These are phyloP conservation scores for Calocybe cyanea DNA, from an alignment of 768 basidiomycete genomes.

Conservation along the genomic window DNA sequence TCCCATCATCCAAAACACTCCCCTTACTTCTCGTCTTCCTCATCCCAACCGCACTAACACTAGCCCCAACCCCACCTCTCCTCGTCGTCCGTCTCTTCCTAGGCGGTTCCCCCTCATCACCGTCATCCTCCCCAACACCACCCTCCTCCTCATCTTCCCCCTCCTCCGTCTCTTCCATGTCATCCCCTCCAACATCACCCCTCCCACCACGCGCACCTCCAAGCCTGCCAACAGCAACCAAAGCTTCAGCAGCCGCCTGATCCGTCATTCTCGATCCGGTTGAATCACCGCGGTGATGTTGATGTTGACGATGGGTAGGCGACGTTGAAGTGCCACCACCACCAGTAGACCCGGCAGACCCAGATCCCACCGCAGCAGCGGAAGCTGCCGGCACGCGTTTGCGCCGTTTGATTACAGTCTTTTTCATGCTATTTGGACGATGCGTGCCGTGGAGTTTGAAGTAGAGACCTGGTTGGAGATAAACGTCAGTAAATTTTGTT, in stretches of 20 bases:
- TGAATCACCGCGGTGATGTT: not conserved
- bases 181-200: conserved; percentile 25
- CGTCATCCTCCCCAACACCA: conserved; percentile 39
- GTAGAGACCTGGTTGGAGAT: conserved; percentile 68
- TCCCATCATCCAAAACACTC: conserved; percentile 8
- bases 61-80: conserved; percentile 16
- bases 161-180: conserved; percentile 12
- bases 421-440: conserved; percentile 98
- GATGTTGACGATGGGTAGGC: not conserved
- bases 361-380: conserved; percentile 17
- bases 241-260: conserved; percentile 85
- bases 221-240: conserved; percentile 74
- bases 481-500: conserved; percentile 15
- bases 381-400: conserved; percentile 96
- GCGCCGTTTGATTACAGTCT: conserved; percentile 96
- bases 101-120: conserved; percentile 41
- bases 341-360: too few relatives aligned
- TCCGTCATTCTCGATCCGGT: conserved; percentile 49
- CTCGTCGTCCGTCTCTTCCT: conserved; percentile 56
- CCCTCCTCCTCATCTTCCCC: conserved; percentile 44
- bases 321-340: too few relatives aligned
- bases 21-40: conserved; percentile 21
- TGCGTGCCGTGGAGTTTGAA: conserved; percentile 98
- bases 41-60: conserved; percentile 36
- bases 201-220: conserved; percentile 30